A percentile compares a stretch with the other conserved stretches of the same genome.
These are phyloP conservation scores for Yamadazyma mexicana DNA, from an alignment of 1,139 yeast genomes.

Conservation along the genomic window DNA sequence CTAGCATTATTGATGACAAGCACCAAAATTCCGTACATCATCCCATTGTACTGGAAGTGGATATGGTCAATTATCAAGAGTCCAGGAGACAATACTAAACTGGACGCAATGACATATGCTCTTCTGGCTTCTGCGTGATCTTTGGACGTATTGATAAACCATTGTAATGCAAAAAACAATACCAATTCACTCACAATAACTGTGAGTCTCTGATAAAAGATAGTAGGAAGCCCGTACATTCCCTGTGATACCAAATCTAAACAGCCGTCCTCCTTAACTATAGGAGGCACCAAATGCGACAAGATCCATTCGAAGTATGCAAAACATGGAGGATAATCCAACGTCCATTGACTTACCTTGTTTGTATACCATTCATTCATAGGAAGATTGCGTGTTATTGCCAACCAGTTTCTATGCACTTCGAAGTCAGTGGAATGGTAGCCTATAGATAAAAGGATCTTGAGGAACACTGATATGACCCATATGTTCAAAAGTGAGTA, in stretches of 20 bases:
- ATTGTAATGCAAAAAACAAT: conserved; percentile 68
- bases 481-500: conserved; percentile 40
- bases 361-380: conserved; percentile 81
- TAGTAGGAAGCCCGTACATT: conserved; percentile 70
- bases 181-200: conserved; percentile 79
- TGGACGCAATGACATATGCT: conserved; percentile 76
- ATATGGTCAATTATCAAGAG: conserved; percentile 85
- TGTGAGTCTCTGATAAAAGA: conserved; percentile 77
- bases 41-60: conserved; percentile 93
- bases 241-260: conserved; percentile 69
- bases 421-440: conserved; percentile 93
- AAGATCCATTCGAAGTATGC: conserved; percentile 90
- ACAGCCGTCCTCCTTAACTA: conserved; percentile 74
- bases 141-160: conserved; percentile 59
- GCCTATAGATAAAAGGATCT: conserved; percentile 36
- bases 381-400: conserved; percentile 82
- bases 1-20: conserved; percentile 73
- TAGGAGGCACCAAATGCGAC: conserved; percentile 66
- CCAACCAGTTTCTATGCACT: conserved; percentile 96
- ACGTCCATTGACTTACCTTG: conserved; percentile 86
- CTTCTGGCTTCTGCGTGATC: conserved; percentile 38
- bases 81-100: conserved; percentile 88
- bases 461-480: conserved; percentile 39
- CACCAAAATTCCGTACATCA: conserved; percentile 82
- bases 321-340: conserved; percentile 96